phyloP scores from a whole-genome alignment of 352 stramenopile species.

The Thraustochytrium striatum region DNA sequence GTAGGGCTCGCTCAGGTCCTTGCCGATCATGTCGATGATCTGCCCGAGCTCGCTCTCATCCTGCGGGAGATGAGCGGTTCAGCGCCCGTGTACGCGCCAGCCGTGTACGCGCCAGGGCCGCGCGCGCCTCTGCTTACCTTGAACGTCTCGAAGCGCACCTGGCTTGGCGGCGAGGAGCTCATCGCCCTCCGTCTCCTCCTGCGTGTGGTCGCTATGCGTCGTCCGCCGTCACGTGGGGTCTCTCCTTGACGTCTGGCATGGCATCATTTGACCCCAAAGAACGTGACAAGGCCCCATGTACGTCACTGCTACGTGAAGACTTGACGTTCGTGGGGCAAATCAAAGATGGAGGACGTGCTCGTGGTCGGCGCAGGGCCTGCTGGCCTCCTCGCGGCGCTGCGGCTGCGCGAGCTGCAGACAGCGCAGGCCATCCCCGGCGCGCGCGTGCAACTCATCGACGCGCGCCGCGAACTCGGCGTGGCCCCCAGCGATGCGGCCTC shows the following conservation, averaged over 20 bases:
- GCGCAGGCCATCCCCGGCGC: not conserved
- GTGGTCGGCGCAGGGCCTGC: not conserved
- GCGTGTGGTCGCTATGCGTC: not conserved
- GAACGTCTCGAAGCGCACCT: not conserved
- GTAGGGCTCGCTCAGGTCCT: slow-evolving; percentile 89
- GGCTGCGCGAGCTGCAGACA: not conserved
- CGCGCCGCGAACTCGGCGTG: not conserved
- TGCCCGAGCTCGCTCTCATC: slow-evolving; percentile 76
- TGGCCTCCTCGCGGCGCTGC: not conserved
- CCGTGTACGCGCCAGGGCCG: no score
- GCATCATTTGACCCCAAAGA: not conserved
- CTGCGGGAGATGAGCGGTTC: no score
- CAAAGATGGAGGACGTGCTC: not conserved
- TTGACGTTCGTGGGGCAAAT: no score
- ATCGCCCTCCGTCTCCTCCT: not conserved
- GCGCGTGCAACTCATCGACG: not conserved
- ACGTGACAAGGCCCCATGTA: not conserved
- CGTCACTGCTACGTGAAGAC: no score
- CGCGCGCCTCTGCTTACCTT: no score
- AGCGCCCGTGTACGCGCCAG: no score
- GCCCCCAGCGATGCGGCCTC: no score
- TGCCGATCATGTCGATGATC: slow-evolving; percentile 86
- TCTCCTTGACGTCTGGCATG: not conserved
- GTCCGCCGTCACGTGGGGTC: not conserved
- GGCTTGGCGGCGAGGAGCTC: not conserved